Conservation (phyloP, 345 rosid genomes). For the Salix caprea region DNA sequence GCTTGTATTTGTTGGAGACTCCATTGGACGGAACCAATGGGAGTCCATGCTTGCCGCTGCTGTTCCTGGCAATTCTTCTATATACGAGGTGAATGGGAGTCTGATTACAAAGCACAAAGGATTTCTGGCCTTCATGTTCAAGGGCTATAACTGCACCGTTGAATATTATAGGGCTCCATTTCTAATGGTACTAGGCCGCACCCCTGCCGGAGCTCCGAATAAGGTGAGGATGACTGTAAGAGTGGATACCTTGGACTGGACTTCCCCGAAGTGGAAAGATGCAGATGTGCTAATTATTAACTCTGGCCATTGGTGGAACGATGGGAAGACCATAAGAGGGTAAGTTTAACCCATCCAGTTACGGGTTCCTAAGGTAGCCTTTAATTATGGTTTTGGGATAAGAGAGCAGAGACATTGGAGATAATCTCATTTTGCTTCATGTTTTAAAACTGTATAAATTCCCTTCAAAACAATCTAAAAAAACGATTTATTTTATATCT, state of each 20-base stretch:
- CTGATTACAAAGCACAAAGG: conserved; percentile 90
- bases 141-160: conserved; percentile 26
- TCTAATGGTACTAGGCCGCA: conserved; percentile 56
- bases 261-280: conserved; percentile 52
- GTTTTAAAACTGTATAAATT: too few relatives aligned
- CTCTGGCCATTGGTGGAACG: conserved; percentile 94
- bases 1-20: conserved; percentile 86
- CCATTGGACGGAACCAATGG: conserved; percentile 95
- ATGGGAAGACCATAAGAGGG: conserved; percentile 66
- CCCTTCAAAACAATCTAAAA: too few relatives aligned
- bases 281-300: conserved; percentile 75
- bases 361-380: neutral
- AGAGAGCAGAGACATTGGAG: too few relatives aligned
- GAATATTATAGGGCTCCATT: conserved; percentile 89
- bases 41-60: conserved; percentile 82
- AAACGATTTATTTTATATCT: too few relatives aligned
- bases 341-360: conserved; percentile 20
- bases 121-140: conserved; percentile 62
- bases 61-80: conserved; percentile 49
- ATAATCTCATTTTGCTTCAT: too few relatives aligned
- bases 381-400: too few relatives aligned
- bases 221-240: conserved; percentile 57
- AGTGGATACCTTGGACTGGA: conserved; percentile 69
- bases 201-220: conserved; percentile 52
- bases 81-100: conserved; percentile 66